Base-by-base conservation (phyloP, 108 stramenopile genomes). In the Chaetoceros muelleri region DNA sequence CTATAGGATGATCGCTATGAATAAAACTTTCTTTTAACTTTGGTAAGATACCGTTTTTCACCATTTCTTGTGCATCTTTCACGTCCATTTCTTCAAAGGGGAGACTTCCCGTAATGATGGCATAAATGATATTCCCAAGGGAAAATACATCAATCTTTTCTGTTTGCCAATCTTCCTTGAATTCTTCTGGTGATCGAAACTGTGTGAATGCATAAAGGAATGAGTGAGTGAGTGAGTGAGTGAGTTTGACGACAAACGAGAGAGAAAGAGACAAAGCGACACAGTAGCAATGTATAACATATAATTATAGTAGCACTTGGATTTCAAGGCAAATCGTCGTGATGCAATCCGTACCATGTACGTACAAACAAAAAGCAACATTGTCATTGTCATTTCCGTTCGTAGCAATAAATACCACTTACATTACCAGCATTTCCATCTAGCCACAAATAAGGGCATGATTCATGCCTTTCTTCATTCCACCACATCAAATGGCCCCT, bases 111-210 rank as follows among this genome's bases (percentile, higher is more conserved):
- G 82, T 76, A 5, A 89, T 29, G 2, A 89, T 26, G 0, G 46
- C 24, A 49, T 82, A 85, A 31, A 89, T 73, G 17, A 81, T 67
- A 52, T 85, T 89, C 40, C 87, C 87, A 57, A 89, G 59, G 31
- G 71, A 73, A 69, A 74, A 89, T 2, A 89, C 58, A 61, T 89
- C 87, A 1, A 85, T 44, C 67, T 74, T 82, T 61, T 81, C 84
- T 2, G 74, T 68, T 66, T 85, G 62, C 19, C 23, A 60, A 48
- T 79, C 56, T 28, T 79, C 79, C 22, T 23, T 31, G 57, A 81
- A 87, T 52, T 87, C 85, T 62, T 87, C 85, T 5, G 85, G 85
- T 47, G 80, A 62, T 60, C 83, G 79, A 29, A 54, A 30, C 5
- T 54, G 53, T 13, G 8, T n/a, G n/a, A n/a, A n/a, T n/a, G n/a